Conservation (phyloP, 1,284 basidiomycete genomes). For the Wolfiporia cocos region DNA sequence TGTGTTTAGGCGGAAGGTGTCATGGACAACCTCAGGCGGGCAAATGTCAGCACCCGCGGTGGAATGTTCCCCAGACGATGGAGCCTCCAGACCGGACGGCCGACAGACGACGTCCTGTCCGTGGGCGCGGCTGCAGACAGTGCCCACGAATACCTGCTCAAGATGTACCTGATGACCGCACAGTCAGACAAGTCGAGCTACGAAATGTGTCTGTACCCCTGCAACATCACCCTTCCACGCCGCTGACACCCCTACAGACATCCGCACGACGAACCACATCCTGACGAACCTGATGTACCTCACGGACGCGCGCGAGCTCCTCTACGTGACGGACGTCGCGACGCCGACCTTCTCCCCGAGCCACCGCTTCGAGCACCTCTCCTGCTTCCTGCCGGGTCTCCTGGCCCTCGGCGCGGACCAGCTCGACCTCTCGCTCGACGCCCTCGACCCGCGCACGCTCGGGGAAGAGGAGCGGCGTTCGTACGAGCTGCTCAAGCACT, state of each 20-base stretch:
- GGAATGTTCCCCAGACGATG: slow-evolving; percentile 54
- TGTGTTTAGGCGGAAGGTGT: slow-evolving; percentile 13
- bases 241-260: slow-evolving; percentile 35
- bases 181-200: slow-evolving; percentile 50
- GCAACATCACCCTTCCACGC: background rate
- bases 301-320: slow-evolving; percentile 55
- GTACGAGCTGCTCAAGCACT: slow-evolving; percentile 20
- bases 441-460: slow-evolving; percentile 38
- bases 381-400: slow-evolving; percentile 72
- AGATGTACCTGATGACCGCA: slow-evolving; percentile 62
- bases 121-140: slow-evolving; percentile 66
- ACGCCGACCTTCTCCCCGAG: slow-evolving; percentile 29
- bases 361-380: slow-evolving; percentile 63
- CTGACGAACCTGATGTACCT: slow-evolving; percentile 62
- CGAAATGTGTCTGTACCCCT: slow-evolving; percentile 50
- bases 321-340: slow-evolving; percentile 62
- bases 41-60: slow-evolving; percentile 36
- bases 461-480: slow-evolving; percentile 18
- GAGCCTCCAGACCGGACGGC: slow-evolving; percentile 36
- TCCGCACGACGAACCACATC: slow-evolving; percentile 54
- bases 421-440: slow-evolving; percentile 50
- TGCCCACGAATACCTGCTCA: slow-evolving; percentile 71
- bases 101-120: slow-evolving; percentile 31
- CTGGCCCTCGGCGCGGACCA: slow-evolving; percentile 63
- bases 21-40: slow-evolving; percentile 16